Base-by-base conservation (phyloP, 768 basidiomycete genomes). In the Tricholoma sp. region DNA sequence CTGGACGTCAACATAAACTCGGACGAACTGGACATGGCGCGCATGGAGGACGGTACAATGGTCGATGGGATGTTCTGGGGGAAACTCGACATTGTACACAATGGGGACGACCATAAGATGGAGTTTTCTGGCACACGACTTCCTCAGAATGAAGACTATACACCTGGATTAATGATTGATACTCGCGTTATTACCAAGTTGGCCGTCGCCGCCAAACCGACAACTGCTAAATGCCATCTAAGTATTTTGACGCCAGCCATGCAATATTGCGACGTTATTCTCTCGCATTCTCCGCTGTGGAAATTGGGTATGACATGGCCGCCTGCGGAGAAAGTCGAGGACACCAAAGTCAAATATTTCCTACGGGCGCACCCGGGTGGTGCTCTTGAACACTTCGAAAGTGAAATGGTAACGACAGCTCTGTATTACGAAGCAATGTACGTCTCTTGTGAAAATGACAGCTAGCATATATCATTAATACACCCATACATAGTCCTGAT, bases 31-130 rank as follows among this genome's bases (percentile, higher is more conserved):
- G 91, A 94, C 67, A 93, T 94, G 91, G 88, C 91, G 2, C 82
- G 89, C 51, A 91, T 91, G 87, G 91, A 93, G 61, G 91, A 94
- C 63, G 91, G 91, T 1, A 92, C 89, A 12, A 75, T 84, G 21
- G 91, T 94, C 18, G 91, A 90, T 50, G 91, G 91, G 39, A 74
- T 82, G 71, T 94, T 92, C 72, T 93, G 88, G 89, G 91, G 91
- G 4, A 92, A 92, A 66, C 82, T 94, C 54, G 84, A 83, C 62
- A 89, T 94, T 52, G 81, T 91, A 11, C 91, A 94, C 65, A 75
- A 82, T 1, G 88, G 84, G 31, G 88, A 89, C 63, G 84, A 73
- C 16, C 91, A 94, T 70, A 79, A 79, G 56, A 81, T 94, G 80
- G 91, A 92, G 63, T 94, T 94, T 68, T 84, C 72, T 52, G 91